Percentiles rank a stretch among this genome's conserved stretches.
These are phyloP conservation scores for Taxawa tesnikishii DNA, from an alignment of 2,329 filamentous ascomycete genomes.

Conservation along the genomic window DNA sequence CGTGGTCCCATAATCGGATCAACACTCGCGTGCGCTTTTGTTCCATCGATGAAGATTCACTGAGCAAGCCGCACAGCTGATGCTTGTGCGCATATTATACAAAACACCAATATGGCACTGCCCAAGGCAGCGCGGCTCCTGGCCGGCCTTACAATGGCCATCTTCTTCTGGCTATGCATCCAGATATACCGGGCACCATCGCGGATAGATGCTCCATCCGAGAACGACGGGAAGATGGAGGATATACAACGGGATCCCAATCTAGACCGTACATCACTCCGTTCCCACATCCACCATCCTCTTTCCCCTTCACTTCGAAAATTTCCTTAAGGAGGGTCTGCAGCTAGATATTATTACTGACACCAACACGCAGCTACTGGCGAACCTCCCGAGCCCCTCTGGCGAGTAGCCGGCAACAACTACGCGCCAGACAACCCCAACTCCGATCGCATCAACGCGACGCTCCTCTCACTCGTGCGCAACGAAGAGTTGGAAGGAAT, in stretches of 20 bases:
- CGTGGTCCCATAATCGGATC: too few species aligned
- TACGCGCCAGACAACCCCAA: slow-evolving; percentile 67
- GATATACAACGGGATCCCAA: slow-evolving; percentile 72
- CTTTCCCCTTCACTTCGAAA: slow-evolving; percentile 8
- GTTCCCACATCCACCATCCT: neutral
- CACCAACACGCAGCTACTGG: slow-evolving; percentile 50
- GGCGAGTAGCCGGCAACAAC: slow-evolving; percentile 54
- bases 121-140: slow-evolving; percentile 75
- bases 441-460: slow-evolving; percentile 82
- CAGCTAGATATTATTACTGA: neutral
- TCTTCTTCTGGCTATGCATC: slow-evolving; percentile 70
- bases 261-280: slow-evolving; percentile 53
- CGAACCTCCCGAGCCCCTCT: slow-evolving; percentile 68
- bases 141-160: slow-evolving; percentile 54
- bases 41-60: too few species aligned
- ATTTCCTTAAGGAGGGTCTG: too few species aligned
- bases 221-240: slow-evolving; percentile 28
- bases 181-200: slow-evolving; percentile 54
- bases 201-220: slow-evolving; percentile 21
- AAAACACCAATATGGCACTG: slow-evolving; percentile 68
- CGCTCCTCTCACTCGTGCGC: slow-evolving; percentile 78
- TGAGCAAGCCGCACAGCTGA: too few species aligned
- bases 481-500: slow-evolving; percentile 81
- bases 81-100: too few species aligned
- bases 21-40: too few species aligned